Base-by-base conservation (phyloP, 2,329 filamentous ascomycete genomes). In the Ceratocystis albifundus region DNA sequence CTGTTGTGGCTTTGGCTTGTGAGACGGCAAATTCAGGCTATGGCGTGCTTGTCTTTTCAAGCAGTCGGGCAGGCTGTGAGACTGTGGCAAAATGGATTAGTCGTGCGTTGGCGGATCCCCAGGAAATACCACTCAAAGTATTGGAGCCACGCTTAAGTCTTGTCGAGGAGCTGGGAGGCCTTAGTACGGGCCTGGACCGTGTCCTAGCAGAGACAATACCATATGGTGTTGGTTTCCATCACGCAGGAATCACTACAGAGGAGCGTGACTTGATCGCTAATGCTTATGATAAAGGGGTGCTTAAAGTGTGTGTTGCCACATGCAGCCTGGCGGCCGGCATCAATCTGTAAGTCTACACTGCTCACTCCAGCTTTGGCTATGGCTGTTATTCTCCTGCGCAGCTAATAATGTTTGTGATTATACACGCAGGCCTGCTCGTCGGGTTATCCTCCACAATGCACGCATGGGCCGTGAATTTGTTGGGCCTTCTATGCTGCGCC, bases 291-390 rank as follows among this genome's bases (percentile, higher is more conserved):
- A 74, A 77, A 48, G 87, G 88, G 0, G 77, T 82, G 4, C 73
- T 91, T 20, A 86, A 87, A 70, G 83, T 90, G 0, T 85, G 89
- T 64, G 84, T 90, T 17, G 88, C 88, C 46, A 92, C 88, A 1
- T 90, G 88, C 71, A 90, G 87, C 72, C 80, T 92, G 66, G 88
- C 88, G n/a, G 88, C 88, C 15, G 88, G 88, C n/a, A 89, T 92
- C 67, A 91, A 92, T 74, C 76, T 92, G 71, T 79, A 68, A 59
- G 55, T 41, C 36, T 36, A 36, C 4, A n/a, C 28, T 36, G 3
- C 28, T 1, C 36, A 17, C 30, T 22, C 12, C 15, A 36, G 12
- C 12, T 10, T 28, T 53, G 30, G 55, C 25, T 59, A n/a, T 20
- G 10, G 20, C 3, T 30, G 45, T 10, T 50, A 3, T 32, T n/a